Conservation (phyloP, 2,329 filamentous ascomycete genomes). For the Botryosphaeria dothidea region DNA sequence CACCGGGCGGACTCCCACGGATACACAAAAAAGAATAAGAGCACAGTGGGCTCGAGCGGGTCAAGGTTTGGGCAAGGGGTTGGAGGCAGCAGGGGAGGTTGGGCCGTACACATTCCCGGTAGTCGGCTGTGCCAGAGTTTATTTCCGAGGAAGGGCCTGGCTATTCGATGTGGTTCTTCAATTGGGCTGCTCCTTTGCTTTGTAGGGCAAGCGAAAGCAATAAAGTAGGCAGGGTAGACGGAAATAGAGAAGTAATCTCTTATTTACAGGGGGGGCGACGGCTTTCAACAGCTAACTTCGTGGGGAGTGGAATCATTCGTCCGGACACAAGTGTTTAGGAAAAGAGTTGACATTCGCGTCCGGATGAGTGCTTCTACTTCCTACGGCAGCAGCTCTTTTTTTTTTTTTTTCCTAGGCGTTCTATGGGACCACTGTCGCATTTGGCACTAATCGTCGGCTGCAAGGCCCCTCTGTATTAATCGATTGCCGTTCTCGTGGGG, state of each 20-base stretch:
- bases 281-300: no score
- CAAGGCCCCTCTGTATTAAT: not conserved
- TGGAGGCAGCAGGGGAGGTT: not conserved
- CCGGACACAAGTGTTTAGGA: no score
- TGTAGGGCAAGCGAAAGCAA: not conserved
- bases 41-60: not conserved
- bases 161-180: no score
- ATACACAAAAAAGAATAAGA: not conserved
- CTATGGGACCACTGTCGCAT: no score
- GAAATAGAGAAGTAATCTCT: slow-evolving; percentile 3
- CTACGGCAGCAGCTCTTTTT: no score
- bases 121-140: not conserved
- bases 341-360: no score
- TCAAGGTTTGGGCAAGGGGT: not conserved
- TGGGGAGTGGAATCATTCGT: no score
- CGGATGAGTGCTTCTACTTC: no score
- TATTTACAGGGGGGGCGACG: no score
- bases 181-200: no score
- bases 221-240: not conserved
- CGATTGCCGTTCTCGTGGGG: not conserved
- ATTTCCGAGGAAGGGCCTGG: not conserved
- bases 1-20: not conserved
- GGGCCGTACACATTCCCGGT: not conserved
- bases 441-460: no score
- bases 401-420: not conserved